Evolutionary conservation across 257 asterid species (phyloP).

Genomic region (Fraxinus quadrangulata): DNA sequence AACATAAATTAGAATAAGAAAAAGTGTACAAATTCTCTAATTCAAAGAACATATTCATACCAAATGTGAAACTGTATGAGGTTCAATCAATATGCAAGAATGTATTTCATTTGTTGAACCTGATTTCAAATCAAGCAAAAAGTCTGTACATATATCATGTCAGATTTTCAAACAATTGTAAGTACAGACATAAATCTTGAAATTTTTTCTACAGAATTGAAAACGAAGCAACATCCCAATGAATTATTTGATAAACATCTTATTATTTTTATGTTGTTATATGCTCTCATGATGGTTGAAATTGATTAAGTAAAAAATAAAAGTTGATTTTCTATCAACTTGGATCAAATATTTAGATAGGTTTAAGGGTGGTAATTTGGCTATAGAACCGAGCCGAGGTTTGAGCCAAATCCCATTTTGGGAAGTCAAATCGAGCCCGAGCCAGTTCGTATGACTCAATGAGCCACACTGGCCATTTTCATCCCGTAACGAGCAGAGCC

Average conservation of each 20-base stretch:
- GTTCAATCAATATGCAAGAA: background rate
- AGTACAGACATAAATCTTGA: background rate
- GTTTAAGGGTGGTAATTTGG: too few relatives aligned
- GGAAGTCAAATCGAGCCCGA: too few relatives aligned
- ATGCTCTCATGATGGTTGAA: too few relatives aligned
- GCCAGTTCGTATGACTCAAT: too few relatives aligned
- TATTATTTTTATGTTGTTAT: too few relatives aligned
- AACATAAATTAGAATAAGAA: conserved; percentile 20
- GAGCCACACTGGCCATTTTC: too few relatives aligned
- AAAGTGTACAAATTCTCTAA: conserved; percentile 25
- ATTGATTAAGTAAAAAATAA: too few relatives aligned
- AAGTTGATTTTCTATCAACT: too few relatives aligned
- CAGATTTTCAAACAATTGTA: background rate
- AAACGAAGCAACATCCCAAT: background rate
- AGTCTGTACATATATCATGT: conserved; percentile 17
- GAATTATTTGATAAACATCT: background rate
- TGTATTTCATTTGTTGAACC: background rate
- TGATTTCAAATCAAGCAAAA: conserved; percentile 18
- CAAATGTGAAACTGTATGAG: conserved; percentile 8
- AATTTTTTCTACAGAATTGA: background rate
- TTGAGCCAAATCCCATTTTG: too few relatives aligned
- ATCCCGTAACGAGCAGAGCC: too few relatives aligned
- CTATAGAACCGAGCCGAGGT: too few relatives aligned
- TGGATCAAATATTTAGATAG: too few relatives aligned
- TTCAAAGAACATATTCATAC: conserved; percentile 45